Conservation (phyloP, 371 early-diverging fungal genomes). For the Mortierella sp. region DNA sequence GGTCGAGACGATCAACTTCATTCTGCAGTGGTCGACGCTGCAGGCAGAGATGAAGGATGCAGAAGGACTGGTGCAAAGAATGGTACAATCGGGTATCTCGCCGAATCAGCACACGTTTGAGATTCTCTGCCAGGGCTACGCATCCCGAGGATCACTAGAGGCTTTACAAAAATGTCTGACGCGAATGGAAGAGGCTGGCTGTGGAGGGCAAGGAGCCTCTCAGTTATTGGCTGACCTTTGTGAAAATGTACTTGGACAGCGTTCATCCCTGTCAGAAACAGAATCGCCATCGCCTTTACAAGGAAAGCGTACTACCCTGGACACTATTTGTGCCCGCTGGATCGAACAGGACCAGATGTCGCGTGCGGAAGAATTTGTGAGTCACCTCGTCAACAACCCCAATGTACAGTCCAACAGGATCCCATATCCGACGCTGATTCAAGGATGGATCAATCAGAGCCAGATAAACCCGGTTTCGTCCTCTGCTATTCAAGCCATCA, state of each 20-base stretch:
- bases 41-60: conserved; percentile 27
- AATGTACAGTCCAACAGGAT: conserved; percentile 16
- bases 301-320: conserved; percentile 1
- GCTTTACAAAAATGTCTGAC: conserved; percentile 19
- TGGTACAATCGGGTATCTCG: conserved; percentile 23
- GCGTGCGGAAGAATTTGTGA: conserved; percentile 29
- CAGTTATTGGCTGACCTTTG: not conserved
- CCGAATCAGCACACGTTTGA: conserved; percentile 35
- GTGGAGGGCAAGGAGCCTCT: not conserved
- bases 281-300: not conserved
- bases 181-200: conserved; percentile 34
- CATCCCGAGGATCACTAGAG: conserved; percentile 21
- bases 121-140: conserved; percentile 43
- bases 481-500: conserved; percentile 16
- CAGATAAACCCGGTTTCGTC: conserved; percentile 23
- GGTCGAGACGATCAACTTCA: conserved; percentile 30
- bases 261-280: not conserved
- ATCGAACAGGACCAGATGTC: conserved; percentile 28
- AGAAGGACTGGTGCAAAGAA: conserved; percentile 19
- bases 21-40: conserved; percentile 37
- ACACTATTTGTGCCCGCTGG: conserved; percentile 31
- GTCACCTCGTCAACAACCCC: conserved; percentile 4
- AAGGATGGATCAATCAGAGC: conserved; percentile 46
- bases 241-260: conserved; percentile 23
- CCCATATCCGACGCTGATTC: conserved; percentile 28